Base-by-base conservation (phyloP, 1,139 yeast genomes). In the Casaregolazyma suthepensis region DNA sequence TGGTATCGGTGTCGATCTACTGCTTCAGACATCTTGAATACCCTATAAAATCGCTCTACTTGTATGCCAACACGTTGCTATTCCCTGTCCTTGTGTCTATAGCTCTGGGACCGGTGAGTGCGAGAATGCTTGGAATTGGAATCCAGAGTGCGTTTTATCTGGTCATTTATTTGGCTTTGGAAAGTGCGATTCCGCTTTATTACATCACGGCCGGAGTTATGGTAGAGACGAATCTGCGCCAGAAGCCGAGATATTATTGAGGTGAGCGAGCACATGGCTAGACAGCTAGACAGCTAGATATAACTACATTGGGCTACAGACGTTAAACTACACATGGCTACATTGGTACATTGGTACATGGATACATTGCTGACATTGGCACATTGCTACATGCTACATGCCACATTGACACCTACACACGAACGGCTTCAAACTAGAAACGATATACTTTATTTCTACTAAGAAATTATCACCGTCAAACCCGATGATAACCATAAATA, bases 51-150 rank as follows among this genome's bases (percentile, higher is more conserved):
- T 17, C 44, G 2, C 44, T 46, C 5, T 46, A 46, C 35, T 23
- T 46, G 44, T 46, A 37, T 37, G 31, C 44, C 44, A 46, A 37
- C 26, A 22, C 40, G 9, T 7, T 46, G 13, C n/a, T 46, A 42
- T 46, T 46, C 17, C 49, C 49, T 3, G 44, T 29, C 13, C 19
- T 46, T 42, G 20, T 38, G 3, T 10, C 43, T 19, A 12, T 46
- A 35, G 49, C 43, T 20, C 29, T 46, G 7, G 49, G 44, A 9
- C 49, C 49, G 9, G 35, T 38, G 23, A 35, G 43, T 23, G 49
- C 49, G 12, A 12, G 19, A 22, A 23, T 46, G 19, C 44, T 37
- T 22, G 44, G 44, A 5, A 46, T 46, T 37, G 49, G 49, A 2
- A 37, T 46, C 12, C 49, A 46, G 20, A 35, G 43, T 18, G 49